A percentile compares a stretch with the other conserved stretches of the same genome.
Conservation (phyloP, 164 flowering plant genomes). For the Vitis amurensis region DNA sequence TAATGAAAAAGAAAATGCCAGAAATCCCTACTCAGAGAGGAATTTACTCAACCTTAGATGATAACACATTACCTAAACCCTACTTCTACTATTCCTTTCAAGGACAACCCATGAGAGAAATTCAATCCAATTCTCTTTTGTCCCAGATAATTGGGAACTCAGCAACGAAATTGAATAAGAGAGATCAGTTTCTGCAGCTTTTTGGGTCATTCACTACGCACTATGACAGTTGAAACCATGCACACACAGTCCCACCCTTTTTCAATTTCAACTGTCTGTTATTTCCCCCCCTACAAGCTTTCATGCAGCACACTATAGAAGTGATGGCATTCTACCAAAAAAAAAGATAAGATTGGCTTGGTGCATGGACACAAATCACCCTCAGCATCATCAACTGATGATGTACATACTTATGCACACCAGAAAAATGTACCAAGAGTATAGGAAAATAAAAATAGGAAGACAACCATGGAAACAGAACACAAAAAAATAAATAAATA, state of each 20-base stretch:
- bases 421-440: too few species aligned
- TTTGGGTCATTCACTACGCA: background rate
- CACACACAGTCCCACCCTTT: too few species aligned
- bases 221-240: background rate
- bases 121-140: background rate
- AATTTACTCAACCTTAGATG: background rate
- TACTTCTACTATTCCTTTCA: constrained; percentile 2
- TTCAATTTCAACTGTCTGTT: too few species aligned
- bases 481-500: too few species aligned
- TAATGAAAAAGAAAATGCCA: background rate
- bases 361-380: too few species aligned
- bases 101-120: constrained; percentile 6
- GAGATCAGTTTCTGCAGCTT: background rate
- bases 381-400: too few species aligned
- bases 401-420: too few species aligned
- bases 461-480: too few species aligned
- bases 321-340: background rate
- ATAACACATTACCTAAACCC: background rate
- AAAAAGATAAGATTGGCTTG: too few species aligned
- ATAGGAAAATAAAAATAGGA: too few species aligned
- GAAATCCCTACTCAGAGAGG: background rate
- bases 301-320: too few species aligned
- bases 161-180: background rate
- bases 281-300: too few species aligned
- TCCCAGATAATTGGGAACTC: background rate